Percentiles rank a stretch among this genome's conserved stretches.
Conservation (phyloP, 1,284 basidiomycete genomes). For the Naganishia sp. region DNA sequence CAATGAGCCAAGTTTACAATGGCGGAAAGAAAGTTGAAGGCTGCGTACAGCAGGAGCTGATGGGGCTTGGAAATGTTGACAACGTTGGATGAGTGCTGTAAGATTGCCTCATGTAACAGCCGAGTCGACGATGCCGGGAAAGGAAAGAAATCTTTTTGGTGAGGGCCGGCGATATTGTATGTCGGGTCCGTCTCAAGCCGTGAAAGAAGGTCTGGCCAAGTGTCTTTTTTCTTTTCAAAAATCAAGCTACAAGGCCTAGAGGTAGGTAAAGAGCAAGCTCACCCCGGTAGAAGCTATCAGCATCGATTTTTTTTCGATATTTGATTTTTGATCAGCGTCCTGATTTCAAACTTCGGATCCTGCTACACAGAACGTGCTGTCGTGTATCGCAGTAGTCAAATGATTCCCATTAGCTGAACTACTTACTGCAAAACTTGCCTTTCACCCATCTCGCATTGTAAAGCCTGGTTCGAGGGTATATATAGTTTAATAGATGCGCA, state of each 20-base stretch:
- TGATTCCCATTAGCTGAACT: too few species aligned
- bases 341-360: too few species aligned
- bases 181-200: background rate
- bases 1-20: slow-evolving; percentile 3
- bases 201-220: slow-evolving; percentile 7
- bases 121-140: background rate
- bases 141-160: background rate
- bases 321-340: too few species aligned
- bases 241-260: background rate
- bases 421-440: too few species aligned
- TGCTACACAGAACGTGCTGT: too few species aligned
- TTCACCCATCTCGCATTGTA: too few species aligned
- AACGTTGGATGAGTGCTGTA: background rate
- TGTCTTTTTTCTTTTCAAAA: background rate
- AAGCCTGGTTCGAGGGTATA: too few species aligned
- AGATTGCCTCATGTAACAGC: slow-evolving; percentile 8
- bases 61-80: background rate
- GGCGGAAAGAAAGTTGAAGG: background rate
- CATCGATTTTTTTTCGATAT: too few species aligned
- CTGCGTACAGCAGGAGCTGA: background rate
- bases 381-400: too few species aligned
- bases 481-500: too few species aligned
- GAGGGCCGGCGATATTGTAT: slow-evolving; percentile 8
- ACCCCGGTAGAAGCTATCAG: too few species aligned
- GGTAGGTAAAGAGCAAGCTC: too few species aligned